phyloP scores from a whole-genome alignment of 2,329 filamentous ascomycete species.

The Ophiostoma sp. region DNA sequence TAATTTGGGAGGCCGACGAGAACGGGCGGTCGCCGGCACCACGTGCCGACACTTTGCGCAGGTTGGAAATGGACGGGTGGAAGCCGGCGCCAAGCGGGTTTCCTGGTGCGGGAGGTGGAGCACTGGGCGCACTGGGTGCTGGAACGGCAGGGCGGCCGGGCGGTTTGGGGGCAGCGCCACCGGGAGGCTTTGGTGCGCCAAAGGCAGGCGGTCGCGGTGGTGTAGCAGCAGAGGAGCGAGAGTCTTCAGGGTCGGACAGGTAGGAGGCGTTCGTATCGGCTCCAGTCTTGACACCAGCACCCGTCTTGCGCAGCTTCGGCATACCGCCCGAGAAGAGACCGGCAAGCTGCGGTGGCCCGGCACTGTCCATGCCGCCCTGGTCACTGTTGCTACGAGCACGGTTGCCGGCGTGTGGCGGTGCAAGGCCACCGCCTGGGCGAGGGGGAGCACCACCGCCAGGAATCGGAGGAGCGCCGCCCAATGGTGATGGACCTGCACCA shows the following conservation, averaged over 20 bases:
- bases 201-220: conserved; percentile 57
- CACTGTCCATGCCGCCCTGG: conserved; percentile 48
- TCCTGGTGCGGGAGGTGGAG: background rate
- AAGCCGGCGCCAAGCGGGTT: conserved; percentile 35
- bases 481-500: conserved; percentile 7
- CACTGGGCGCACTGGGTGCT: conserved; percentile 41
- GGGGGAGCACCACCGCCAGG: conserved; percentile 59
- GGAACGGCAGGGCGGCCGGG: conserved; percentile 56
- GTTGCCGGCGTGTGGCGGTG: conserved; percentile 68
- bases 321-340: conserved; percentile 93
- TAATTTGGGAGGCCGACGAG: conserved; percentile 58
- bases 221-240: conserved; percentile 47
- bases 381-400: conserved; percentile 85
- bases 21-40: conserved; percentile 56
- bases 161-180: conserved; percentile 58
- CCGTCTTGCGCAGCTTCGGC: conserved; percentile 87
- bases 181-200: conserved; percentile 61
- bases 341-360: conserved; percentile 73
- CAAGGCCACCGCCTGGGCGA: conserved; percentile 60
- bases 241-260: conserved; percentile 72
- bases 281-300: conserved; percentile 76
- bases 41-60: conserved; percentile 58
- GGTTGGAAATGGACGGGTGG: conserved; percentile 57
- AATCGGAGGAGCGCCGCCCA: conserved; percentile 80
- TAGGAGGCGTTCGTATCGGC: conserved; percentile 72